Percentiles rank a stretch among this genome's conserved stretches.
Conservation (phyloP, 768 basidiomycete species). For the Rubroboletus satanas region DNA sequence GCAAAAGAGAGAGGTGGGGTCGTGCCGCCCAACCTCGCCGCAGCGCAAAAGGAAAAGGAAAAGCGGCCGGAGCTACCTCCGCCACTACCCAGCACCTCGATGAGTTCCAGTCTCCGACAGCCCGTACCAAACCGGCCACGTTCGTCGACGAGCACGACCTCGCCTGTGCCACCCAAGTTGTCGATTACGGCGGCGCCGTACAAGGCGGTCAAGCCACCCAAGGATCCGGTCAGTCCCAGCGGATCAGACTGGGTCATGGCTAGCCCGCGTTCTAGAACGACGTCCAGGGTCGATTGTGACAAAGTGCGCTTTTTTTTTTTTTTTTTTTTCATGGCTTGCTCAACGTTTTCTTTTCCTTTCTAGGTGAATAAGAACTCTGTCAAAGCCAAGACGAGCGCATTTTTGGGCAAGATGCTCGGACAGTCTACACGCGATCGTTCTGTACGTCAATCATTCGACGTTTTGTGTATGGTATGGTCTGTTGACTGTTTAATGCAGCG, state of each 20-base stretch:
- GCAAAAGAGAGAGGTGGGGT: slow-evolving; percentile 65
- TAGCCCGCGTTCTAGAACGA: slow-evolving; percentile 42
- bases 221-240: slow-evolving; percentile 32
- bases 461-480: slow-evolving; percentile 6
- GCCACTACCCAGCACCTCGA: slow-evolving; percentile 37
- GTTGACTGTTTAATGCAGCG: slow-evolving; percentile 39
- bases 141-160: slow-evolving; percentile 40
- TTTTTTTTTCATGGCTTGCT: neutral
- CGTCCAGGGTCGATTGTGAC: slow-evolving; percentile 38
- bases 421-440: slow-evolving; percentile 65
- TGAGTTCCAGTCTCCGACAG: slow-evolving; percentile 25
- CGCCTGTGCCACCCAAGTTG: slow-evolving; percentile 30
- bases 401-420: slow-evolving; percentile 77
- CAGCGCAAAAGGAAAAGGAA: slow-evolving; percentile 29
- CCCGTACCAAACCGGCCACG: slow-evolving; percentile 33
- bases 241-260: slow-evolving; percentile 48
- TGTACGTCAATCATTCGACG: slow-evolving; percentile 37
- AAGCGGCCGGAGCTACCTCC: slow-evolving; percentile 40
- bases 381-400: slow-evolving; percentile 73
- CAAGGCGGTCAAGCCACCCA: slow-evolving; percentile 23
- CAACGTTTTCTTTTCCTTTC: neutral
- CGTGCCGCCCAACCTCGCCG: slow-evolving; percentile 32
- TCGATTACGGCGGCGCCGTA: slow-evolving; percentile 33
- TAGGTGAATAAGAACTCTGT: slow-evolving; percentile 56
- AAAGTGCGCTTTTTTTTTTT: slow-evolving; percentile 40